These are phyloP conservation scores for Mortierella sp. DNA, from an alignment of 371 early-diverging fungal species.

Conservation along the genomic window DNA sequence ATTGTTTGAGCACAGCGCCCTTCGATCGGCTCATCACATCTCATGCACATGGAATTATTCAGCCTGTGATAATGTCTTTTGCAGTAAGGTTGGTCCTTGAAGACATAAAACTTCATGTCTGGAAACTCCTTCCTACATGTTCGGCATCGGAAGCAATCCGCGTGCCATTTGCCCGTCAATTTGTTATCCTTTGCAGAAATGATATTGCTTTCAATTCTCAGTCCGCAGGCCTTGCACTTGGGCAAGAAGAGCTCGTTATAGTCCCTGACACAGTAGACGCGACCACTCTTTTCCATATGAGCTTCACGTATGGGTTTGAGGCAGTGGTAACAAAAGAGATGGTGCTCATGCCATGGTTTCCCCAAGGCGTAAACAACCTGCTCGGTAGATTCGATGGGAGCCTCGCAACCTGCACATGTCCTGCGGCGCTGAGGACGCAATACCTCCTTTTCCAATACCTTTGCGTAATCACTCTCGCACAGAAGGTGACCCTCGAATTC, in stretches of 20 bases:
- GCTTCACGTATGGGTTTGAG: conserved; percentile 63
- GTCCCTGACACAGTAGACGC: conserved; percentile 81
- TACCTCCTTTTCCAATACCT: conserved; percentile 38
- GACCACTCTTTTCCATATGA: conserved; percentile 75
- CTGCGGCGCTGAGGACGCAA: conserved; percentile 4
- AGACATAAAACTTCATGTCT: conserved; percentile 89
- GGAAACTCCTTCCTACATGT: conserved; percentile 83
- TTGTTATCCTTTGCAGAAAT: conserved; percentile 83
- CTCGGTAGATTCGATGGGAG: conserved; percentile 33
- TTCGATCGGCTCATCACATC: conserved; percentile 85
- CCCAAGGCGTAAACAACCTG: conserved; percentile 73
- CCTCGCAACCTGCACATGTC: conserved; percentile 36
- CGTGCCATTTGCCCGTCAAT: conserved; percentile 85
- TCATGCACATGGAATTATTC: conserved; percentile 83
- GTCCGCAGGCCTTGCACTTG: conserved; percentile 78
- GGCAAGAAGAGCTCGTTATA: conserved; percentile 74
- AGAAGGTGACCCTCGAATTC: conserved; percentile 74
- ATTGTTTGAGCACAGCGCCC: conserved; percentile 85
- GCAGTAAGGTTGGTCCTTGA: conserved; percentile 84
- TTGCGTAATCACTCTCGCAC: conserved; percentile 74
- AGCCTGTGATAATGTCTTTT: conserved; percentile 84
- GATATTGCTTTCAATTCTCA: conserved; percentile 77
- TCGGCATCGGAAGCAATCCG: conserved; percentile 80
- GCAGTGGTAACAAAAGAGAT: conserved; percentile 78
- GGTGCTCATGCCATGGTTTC: conserved; percentile 74